These are phyloP conservation scores for Amborella trichopoda DNA, from an alignment of 164 flowering plant species.

Conservation along the genomic window DNA sequence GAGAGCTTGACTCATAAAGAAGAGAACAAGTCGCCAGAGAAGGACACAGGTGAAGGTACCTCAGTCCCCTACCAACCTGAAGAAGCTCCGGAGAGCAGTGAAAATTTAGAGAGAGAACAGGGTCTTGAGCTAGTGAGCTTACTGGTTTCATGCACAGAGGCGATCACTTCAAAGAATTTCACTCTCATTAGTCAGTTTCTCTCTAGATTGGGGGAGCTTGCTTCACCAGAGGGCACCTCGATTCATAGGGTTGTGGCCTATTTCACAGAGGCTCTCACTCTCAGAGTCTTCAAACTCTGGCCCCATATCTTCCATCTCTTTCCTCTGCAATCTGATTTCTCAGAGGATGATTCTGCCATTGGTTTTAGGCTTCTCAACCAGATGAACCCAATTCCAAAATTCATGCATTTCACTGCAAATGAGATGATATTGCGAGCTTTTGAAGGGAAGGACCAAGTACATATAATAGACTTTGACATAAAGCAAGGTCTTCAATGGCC, in stretches of 20 bases:
- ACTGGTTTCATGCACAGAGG: conserved; percentile 63
- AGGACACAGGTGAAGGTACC: conserved; percentile 56
- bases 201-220: conserved; percentile 62
- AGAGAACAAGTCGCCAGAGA: conserved; percentile 23
- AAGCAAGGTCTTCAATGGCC: conserved; percentile 99
- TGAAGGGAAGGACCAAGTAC: conserved; percentile 84
- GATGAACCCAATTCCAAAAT: conserved; percentile 73
- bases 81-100: conserved; percentile 15
- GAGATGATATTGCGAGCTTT: conserved; percentile 82
- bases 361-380: conserved; percentile 73
- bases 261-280: conserved; percentile 76
- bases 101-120: conserved; percentile 21
- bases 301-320: conserved; percentile 64
- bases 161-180: conserved; percentile 52
- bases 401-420: conserved; percentile 79
- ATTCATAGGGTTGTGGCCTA: conserved; percentile 63
- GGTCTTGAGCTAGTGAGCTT: conserved; percentile 70
- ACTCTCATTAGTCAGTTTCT: conserved; percentile 40
- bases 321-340: conserved; percentile 55
- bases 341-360: conserved; percentile 44
- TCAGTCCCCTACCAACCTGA: conserved; percentile 22
- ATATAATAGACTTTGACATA: conserved; percentile 87
- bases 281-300: conserved; percentile 66
- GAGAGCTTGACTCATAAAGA: conserved; percentile 26
- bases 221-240: conserved; percentile 67